Percentiles rank a stretch among this genome's conserved stretches.
Conservation (phyloP, 2,329 filamentous ascomycete species). For the Tothia fuscella region DNA sequence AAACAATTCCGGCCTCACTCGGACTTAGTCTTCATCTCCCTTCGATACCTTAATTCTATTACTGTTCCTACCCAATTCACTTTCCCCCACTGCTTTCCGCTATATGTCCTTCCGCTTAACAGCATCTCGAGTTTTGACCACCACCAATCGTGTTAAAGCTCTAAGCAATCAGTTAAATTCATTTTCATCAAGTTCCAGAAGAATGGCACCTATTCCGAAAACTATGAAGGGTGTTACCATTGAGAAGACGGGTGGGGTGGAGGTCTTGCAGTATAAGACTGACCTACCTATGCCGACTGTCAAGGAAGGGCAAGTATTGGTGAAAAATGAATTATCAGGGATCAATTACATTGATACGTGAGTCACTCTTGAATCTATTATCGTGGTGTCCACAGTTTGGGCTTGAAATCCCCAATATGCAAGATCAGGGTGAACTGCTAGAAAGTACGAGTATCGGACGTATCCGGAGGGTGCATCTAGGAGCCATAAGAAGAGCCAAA, state of each 20-base stretch:
- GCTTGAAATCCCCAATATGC: too few relatives aligned
- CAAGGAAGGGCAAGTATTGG: conserved; percentile 59
- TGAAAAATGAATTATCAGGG: conserved; percentile 69
- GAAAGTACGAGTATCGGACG: too few relatives aligned
- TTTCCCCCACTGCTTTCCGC: too few relatives aligned
- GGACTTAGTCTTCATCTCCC: not conserved
- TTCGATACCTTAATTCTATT: not conserved
- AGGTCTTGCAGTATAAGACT: conserved; percentile 59
- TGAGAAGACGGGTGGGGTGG: conserved; percentile 58
- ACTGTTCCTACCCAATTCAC: not conserved
- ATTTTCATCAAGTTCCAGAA: conserved; percentile 6
- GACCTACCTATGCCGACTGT: conserved; percentile 59
- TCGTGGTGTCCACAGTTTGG: not conserved
- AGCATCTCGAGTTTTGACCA: not conserved
- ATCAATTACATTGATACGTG: conserved; percentile 84
- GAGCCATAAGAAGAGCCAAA: too few relatives aligned
- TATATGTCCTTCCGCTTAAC: conserved; percentile 1
- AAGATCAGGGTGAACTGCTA: too few relatives aligned
- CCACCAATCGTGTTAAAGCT: not conserved
- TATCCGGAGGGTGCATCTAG: too few relatives aligned
- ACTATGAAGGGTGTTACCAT: conserved; percentile 66
- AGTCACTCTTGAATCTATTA: conserved; percentile 14
- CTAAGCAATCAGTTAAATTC: not conserved
- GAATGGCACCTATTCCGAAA: conserved; percentile 42
- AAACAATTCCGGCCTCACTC: too few relatives aligned